A percentile compares a stretch with the other conserved stretches of the same genome.
phyloP scores from a whole-genome alignment of 2,329 filamentous ascomycete genomes.

The Amphichorda felina region DNA sequence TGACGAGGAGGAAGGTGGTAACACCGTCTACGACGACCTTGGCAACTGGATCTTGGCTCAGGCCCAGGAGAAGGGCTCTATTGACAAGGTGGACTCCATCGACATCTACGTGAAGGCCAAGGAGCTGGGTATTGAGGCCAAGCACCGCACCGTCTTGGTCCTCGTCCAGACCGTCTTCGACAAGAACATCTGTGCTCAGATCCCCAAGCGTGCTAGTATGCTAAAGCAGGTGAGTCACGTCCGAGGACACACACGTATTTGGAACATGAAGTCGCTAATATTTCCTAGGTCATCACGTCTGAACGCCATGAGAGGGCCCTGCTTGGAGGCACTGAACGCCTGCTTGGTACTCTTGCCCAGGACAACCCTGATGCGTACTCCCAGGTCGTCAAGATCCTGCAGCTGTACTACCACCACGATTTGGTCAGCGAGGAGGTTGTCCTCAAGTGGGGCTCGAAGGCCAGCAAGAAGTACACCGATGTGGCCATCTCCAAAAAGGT shows the following conservation, averaged over 20 bases:
- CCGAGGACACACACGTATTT: too few species aligned
- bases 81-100: slow-evolving; percentile 75
- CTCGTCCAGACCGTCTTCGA: slow-evolving; percentile 91
- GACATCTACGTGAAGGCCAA: slow-evolving; percentile 95
- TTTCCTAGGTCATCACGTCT: slow-evolving; percentile 59
- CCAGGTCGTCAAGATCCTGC: slow-evolving; percentile 74
- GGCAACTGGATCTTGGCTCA: slow-evolving; percentile 83
- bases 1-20: slow-evolving; percentile 65
- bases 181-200: slow-evolving; percentile 79
- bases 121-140: slow-evolving; percentile 85
- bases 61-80: slow-evolving; percentile 57
- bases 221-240: slow-evolving; percentile 76
- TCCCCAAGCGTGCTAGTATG: slow-evolving; percentile 71
- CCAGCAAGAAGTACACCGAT: slow-evolving; percentile 98
- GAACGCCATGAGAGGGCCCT: slow-evolving; percentile 94
- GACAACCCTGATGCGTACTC: slow-evolving; percentile 66
- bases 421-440: slow-evolving; percentile 80
- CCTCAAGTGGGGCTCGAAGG: slow-evolving; percentile 84
- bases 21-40: slow-evolving; percentile 77
- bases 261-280: background rate
- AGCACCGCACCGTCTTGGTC: slow-evolving; percentile 87
- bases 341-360: slow-evolving; percentile 60
- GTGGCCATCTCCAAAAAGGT: slow-evolving; percentile 84
- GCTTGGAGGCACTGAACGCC: slow-evolving; percentile 87
- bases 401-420: slow-evolving; percentile 85